Evolutionary conservation across 1,284 basidiomycete genomes (phyloP).

Genomic region (Coniferiporia sulphurascens): DNA sequence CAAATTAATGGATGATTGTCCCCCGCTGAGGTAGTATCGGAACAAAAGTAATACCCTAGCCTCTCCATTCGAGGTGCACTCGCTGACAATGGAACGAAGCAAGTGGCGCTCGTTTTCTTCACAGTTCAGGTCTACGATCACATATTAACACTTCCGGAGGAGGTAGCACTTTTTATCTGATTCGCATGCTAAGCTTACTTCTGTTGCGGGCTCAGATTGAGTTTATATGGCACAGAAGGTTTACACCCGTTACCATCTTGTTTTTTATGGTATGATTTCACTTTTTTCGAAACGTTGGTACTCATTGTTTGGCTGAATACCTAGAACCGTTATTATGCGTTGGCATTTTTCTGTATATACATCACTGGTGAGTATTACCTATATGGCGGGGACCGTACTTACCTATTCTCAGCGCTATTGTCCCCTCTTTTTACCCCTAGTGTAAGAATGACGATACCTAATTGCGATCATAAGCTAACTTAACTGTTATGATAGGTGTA

Average conservation of each 20-base stretch:
- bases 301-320: background rate
- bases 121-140: background rate
- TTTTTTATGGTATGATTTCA: background rate
- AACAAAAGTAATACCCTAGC: background rate
- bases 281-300: background rate
- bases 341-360: background rate
- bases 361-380: background rate
- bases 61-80: background rate
- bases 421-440: background rate
- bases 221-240: background rate
- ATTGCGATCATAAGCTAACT: background rate
- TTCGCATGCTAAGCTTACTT: background rate
- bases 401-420: background rate
- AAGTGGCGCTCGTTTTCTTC: background rate
- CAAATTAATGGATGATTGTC: background rate
- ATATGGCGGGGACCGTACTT: background rate
- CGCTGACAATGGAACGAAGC: background rate
- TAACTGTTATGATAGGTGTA: background rate
- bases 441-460: background rate
- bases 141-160: constrained; percentile 6
- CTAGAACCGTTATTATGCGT: background rate
- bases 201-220: background rate
- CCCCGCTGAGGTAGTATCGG: background rate
- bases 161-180: background rate
- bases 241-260: background rate